A percentile compares a stretch with the other conserved stretches of the same genome.
Conservation (phyloP, 208 protist species). For the Wallacemonas sp. region DNA sequence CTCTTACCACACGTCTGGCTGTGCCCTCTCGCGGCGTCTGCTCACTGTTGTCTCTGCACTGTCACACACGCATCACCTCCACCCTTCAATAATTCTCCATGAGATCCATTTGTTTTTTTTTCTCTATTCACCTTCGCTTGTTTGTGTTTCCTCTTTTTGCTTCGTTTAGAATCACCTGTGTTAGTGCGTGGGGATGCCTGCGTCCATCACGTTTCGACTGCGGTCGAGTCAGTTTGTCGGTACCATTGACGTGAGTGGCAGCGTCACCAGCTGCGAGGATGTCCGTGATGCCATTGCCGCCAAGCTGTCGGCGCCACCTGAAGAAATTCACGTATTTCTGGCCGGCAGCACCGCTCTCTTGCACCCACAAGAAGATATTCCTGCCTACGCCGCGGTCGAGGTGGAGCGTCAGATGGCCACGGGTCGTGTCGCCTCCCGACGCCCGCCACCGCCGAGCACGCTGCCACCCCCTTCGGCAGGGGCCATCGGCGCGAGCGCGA, state of each 20-base stretch:
- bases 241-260: conserved; percentile 67
- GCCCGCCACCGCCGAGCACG: conserved; percentile 17
- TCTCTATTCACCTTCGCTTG: not conserved
- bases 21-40: no score
- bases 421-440: conserved; percentile 9
- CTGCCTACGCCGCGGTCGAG: conserved; percentile 73
- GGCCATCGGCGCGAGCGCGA: not conserved
- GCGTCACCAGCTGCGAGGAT: conserved; percentile 62
- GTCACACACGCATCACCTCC: no score
- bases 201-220: conserved; percentile 80
- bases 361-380: conserved; percentile 77
- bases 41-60: no score
- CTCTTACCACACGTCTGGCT: no score
- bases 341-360: conserved; percentile 62
- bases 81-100: not conserved
- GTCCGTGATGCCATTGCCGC: conserved; percentile 70
- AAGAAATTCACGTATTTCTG: conserved; percentile 79
- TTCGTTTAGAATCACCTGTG: no score
- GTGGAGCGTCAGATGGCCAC: conserved; percentile 66
- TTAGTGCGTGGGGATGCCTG: no score
- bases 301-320: conserved; percentile 58
- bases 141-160: not conserved
- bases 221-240: conserved; percentile 79
- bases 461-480: not conserved
- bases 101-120: not conserved